Percentiles rank a stretch among this genome's conserved stretches.
Conservation (phyloP, 768 basidiomycete genomes). For the Leucogyrophana mollusca region DNA sequence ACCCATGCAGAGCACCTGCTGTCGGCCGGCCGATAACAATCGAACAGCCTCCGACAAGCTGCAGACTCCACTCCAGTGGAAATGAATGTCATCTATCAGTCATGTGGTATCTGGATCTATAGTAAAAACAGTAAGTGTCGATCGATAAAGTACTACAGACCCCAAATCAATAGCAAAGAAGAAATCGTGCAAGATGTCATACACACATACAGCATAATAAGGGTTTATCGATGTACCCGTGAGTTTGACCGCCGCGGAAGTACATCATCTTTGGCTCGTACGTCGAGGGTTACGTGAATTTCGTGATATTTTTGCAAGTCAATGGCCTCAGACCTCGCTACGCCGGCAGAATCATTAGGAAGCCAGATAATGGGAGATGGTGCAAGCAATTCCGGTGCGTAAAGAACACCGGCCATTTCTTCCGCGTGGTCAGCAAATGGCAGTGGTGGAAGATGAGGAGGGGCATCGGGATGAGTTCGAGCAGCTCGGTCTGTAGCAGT, state of each 20-base stretch:
- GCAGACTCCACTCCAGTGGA: too few relatives aligned
- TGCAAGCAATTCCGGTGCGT: slow-evolving; percentile 79
- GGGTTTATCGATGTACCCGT: neutral
- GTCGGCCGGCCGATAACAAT: too few relatives aligned
- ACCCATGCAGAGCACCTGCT: too few relatives aligned
- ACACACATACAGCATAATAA: too few relatives aligned
- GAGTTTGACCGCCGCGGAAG: slow-evolving; percentile 29
- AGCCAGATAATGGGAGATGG: slow-evolving; percentile 82
- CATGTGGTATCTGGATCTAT: too few relatives aligned
- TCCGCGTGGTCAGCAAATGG: slow-evolving; percentile 75
- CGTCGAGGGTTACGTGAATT: slow-evolving; percentile 69
- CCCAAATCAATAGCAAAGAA: too few relatives aligned
- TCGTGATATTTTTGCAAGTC: slow-evolving; percentile 77
- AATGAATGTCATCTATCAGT: too few relatives aligned
- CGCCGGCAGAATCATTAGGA: slow-evolving; percentile 74
- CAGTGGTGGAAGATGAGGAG: slow-evolving; percentile 66
- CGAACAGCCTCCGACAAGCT: too few relatives aligned
- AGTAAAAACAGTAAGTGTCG: too few relatives aligned
- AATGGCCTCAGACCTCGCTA: slow-evolving; percentile 70
- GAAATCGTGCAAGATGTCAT: too few relatives aligned
- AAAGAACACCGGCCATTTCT: slow-evolving; percentile 75
- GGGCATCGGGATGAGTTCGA: slow-evolving; percentile 74
- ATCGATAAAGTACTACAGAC: too few relatives aligned
- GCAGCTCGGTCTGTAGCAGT: slow-evolving; percentile 78
- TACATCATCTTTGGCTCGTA: slow-evolving; percentile 53